phyloP scores from a whole-genome alignment of 768 basidiomycete species.

The Fistulinella prunicolor region DNA sequence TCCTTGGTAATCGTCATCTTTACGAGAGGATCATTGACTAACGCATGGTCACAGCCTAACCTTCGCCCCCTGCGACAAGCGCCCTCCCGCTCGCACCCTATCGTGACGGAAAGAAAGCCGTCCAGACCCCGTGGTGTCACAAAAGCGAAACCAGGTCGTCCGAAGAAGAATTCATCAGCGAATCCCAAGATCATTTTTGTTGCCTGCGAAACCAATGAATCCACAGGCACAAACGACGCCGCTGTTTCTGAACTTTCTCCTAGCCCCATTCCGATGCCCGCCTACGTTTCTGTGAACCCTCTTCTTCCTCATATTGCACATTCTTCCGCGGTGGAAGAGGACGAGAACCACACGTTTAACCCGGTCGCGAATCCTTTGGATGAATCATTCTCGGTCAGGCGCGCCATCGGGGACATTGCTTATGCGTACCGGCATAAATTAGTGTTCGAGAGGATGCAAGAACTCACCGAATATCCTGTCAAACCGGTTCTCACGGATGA shows the following conservation, averaged over 20 bases:
- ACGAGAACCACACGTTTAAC: slow-evolving; percentile 13
- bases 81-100: slow-evolving; percentile 15
- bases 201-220: slow-evolving; percentile 10
- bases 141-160: slow-evolving; percentile 32
- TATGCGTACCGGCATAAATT: slow-evolving; percentile 27
- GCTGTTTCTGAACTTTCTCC: slow-evolving; percentile 12
- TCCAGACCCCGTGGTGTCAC: slow-evolving; percentile 28
- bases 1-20: slow-evolving; percentile 21
- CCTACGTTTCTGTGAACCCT: slow-evolving; percentile 28
- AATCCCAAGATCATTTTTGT: slow-evolving; percentile 6
- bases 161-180: slow-evolving; percentile 19
- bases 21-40: slow-evolving; percentile 12
- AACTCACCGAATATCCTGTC: slow-evolving; percentile 17
- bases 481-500: slow-evolving; percentile 9
- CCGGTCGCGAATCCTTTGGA: slow-evolving; percentile 22
- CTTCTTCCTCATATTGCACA: slow-evolving; percentile 13
- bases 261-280: not conserved
- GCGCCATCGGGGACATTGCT: slow-evolving; percentile 27
- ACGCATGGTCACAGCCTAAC: slow-evolving; percentile 21
- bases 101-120: slow-evolving; percentile 13
- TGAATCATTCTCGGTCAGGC: slow-evolving; percentile 26
- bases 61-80: slow-evolving; percentile 31
- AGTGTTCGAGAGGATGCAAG: slow-evolving; percentile 28
- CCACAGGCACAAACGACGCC: not conserved
- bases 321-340: slow-evolving; percentile 2